Evolutionary conservation across 2,329 filamentous ascomycete species (phyloP), one percentile per base, ranked within the genome.

Genomic region (Exophiala calicioides): DNA sequence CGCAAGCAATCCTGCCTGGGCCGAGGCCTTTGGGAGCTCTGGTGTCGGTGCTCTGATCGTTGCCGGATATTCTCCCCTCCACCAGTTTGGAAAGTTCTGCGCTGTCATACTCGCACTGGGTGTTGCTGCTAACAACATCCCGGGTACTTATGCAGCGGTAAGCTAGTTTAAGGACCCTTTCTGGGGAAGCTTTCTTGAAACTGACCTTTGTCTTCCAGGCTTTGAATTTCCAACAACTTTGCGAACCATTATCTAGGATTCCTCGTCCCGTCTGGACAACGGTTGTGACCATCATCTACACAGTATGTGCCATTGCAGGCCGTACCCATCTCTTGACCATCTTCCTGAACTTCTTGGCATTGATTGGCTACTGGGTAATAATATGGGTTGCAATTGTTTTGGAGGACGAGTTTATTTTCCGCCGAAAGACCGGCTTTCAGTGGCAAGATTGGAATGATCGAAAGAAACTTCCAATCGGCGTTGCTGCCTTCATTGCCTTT

Each of bases 341-440:
- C 49, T 85, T 86, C 61, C 80, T 78, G 7, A 86, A 86, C 61
- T 86, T 86, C 62, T 71, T 86, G 5, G 80, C 81, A 0, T 66
- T 86, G 20, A 86, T 86, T 77, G 84, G 83, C 1, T 86, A 86
- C 64, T 87, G 81, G 82, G 74, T 84, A 10, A 75, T 75, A n/a
- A 79, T 85, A 35, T 84, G 81, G 79, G 72, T 85, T 18, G 74
- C 76, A 1, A 83, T 87, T 34, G 69, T 78, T 1, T 62, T 70
- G 12, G 68, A 72, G 26, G 8, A 29, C 26, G 26, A 8, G n/a
- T 31, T n/a, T 12, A 31, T n/a, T 15, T 31, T 15, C 12, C 29
- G 5, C 12, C n/a, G 5, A 5, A n/a, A 31, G 4, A 31, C 5
- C 16, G n/a, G 29, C 7, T 27, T 27, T 12, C 7, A 27, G 7